Percentiles rank a stretch among this genome's conserved stretches.
Conservation (phyloP, 768 basidiomycete genomes). For the Amanita rubescens region DNA sequence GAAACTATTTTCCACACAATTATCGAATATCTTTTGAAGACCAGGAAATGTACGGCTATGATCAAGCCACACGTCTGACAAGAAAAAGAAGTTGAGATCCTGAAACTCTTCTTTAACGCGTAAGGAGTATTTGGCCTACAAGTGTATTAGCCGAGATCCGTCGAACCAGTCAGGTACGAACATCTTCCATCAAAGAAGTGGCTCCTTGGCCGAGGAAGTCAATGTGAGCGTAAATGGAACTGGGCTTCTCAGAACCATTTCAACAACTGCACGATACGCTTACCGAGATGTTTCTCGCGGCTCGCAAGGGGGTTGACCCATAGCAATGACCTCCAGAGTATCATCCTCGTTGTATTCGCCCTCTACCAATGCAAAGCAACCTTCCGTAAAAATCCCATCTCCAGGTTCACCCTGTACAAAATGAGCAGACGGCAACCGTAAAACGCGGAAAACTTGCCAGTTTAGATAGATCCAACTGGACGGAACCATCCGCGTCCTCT, state of each 20-base stretch:
- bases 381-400: constrained; percentile 94
- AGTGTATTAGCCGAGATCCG: constrained; percentile 2
- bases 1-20: constrained; percentile 79
- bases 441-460: constrained; percentile 43
- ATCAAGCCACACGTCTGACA: constrained; percentile 97
- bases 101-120: constrained; percentile 63
- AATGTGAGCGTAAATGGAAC: constrained; percentile 91
- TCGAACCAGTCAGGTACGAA: constrained; percentile 28
- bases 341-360: constrained; percentile 95
- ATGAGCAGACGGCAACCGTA: not conserved
- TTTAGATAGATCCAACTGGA: constrained; percentile 82
- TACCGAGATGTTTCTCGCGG: constrained; percentile 77
- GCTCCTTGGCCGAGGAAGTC: constrained; percentile 96
- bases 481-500: constrained; percentile 89
- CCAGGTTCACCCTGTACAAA: constrained; percentile 70
- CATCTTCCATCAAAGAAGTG: constrained; percentile 87
- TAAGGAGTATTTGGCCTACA: constrained; percentile 51
- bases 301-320: constrained; percentile 97
- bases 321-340: constrained; percentile 80
- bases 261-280: constrained; percentile 13
- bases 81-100: constrained; percentile 82
- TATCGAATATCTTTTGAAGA: constrained; percentile 80
- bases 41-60: constrained; percentile 75
- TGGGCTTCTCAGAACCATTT: constrained; percentile 22
- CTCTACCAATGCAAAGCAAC: constrained; percentile 90